phyloP scores from a whole-genome alignment of 148 eudicot genomes.

The Tetragonia tetragonoides region DNA sequence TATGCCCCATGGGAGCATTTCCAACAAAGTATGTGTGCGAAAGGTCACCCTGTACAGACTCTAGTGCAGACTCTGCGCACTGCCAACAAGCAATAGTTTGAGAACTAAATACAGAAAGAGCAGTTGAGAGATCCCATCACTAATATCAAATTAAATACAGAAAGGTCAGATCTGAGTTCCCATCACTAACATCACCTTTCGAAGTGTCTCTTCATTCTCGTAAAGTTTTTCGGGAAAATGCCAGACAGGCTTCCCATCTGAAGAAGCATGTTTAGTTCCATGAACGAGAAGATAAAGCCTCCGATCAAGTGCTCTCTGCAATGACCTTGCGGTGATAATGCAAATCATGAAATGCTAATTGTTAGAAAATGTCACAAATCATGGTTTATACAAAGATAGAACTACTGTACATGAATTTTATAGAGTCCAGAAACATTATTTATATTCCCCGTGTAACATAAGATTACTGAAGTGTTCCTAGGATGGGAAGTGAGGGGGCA shows the following conservation, averaged over 20 bases:
- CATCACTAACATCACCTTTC: conserved; percentile 53
- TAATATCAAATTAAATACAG: background rate
- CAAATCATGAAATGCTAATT: background rate
- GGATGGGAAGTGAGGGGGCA: too few species aligned
- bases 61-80: conserved; percentile 85
- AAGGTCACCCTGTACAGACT: conserved; percentile 78
- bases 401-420: background rate
- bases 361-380: background rate
- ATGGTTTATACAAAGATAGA: background rate
- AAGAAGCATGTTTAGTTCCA: conserved; percentile 54
- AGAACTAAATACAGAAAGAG: background rate
- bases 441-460: background rate
- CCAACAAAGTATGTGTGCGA: conserved; percentile 83
- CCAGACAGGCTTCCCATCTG: conserved; percentile 64
- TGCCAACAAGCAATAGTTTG: conserved; percentile 33
- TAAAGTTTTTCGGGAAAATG: conserved; percentile 95
- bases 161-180: background rate
- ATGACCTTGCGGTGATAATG: conserved; percentile 51
- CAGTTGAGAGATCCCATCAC: background rate
- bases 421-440: background rate
- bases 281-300: conserved; percentile 86
- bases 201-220: conserved; percentile 78
- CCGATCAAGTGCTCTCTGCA: conserved; percentile 88
- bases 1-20: conserved; percentile 95
- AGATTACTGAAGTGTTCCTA: background rate